Evolutionary conservation across 192 early-diverging fungal species (phyloP).

Genomic region (Rhizoclosmatium globosum): DNA sequence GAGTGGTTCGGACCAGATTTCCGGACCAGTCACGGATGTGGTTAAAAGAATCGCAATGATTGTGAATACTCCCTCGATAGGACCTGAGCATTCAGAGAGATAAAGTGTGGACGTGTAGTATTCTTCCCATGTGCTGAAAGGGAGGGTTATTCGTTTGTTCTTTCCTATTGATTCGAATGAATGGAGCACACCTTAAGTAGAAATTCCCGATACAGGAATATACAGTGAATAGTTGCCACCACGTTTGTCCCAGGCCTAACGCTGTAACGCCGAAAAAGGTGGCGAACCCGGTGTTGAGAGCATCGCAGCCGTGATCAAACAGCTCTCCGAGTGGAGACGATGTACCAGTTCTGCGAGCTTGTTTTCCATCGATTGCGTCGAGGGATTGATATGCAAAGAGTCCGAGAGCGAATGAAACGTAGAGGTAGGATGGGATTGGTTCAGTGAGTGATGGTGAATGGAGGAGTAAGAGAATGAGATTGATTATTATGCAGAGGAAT

Average conservation of each 20-base stretch:
- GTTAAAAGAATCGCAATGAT: conserved; percentile 66
- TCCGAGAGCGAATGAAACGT: conserved; percentile 70
- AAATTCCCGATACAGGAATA: conserved; percentile 73
- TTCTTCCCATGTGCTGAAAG: conserved; percentile 81
- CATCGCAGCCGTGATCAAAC: conserved; percentile 78
- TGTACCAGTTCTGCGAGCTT: conserved; percentile 88
- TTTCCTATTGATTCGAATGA: too few species aligned
- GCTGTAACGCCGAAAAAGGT: conserved; percentile 67
- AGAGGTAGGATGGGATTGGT: conserved; percentile 74
- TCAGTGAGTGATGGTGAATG: conserved; percentile 74
- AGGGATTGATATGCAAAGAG: conserved; percentile 90
- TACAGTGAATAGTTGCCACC: conserved; percentile 57
- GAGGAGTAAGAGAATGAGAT: conserved; percentile 74
- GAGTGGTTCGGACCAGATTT: conserved; percentile 1
- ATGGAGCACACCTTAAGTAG: conserved; percentile 66
- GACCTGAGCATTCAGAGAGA: conserved; percentile 83
- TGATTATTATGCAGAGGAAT: conserved; percentile 78
- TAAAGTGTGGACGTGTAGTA: conserved; percentile 91
- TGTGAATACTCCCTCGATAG: conserved; percentile 87
- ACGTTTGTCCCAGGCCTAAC: conserved; percentile 73
- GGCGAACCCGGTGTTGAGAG: conserved; percentile 69
- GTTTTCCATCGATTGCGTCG: conserved; percentile 96
- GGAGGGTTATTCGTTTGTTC: too few species aligned
- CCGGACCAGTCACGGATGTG: conserved; percentile 55
- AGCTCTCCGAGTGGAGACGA: conserved; percentile 91